These are phyloP conservation scores for Tetratostichococcus sp. DNA, from an alignment of 139 green algal genomes.

Conservation along the genomic window DNA sequence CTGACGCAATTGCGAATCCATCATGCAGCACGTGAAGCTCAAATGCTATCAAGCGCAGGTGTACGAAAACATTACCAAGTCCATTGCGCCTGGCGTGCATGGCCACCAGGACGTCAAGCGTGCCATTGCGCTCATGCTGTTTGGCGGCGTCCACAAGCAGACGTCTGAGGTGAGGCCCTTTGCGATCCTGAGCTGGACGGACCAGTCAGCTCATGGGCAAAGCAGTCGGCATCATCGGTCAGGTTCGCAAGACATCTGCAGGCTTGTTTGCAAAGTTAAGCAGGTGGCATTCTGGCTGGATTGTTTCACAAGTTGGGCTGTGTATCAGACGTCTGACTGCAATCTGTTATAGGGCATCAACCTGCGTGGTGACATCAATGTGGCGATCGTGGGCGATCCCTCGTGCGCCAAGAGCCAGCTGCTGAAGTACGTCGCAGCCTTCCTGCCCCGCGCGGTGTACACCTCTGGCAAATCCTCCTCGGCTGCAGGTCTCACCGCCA, in stretches of 20 bases:
- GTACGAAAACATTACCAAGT: conserved; percentile 58
- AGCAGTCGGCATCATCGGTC: no score
- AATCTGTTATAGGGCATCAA: conserved; percentile 67
- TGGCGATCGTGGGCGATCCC: conserved; percentile 96
- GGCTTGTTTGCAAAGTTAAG: no score
- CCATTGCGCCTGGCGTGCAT: conserved; percentile 81
- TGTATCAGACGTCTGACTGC: neutral
- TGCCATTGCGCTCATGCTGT: conserved; percentile 88
- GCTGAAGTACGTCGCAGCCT: conserved; percentile 85
- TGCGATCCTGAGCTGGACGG: no score
- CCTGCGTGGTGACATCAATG: conserved; percentile 97
- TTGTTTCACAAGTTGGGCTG: no score
- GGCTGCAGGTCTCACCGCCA: conserved; percentile 94
- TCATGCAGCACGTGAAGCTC: no score
- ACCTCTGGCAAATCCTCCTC: conserved; percentile 94
- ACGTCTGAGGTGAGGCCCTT: conserved; percentile 68
- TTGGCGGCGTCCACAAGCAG: conserved; percentile 86
- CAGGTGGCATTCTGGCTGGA: no score
- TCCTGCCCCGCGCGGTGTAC: conserved; percentile 92
- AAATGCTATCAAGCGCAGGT: conserved; percentile 20
- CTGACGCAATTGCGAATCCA: no score
- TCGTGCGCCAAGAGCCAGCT: conserved; percentile 92
- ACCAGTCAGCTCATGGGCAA: no score
- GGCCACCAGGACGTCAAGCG: conserved; percentile 84
- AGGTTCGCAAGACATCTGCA: no score